phyloP scores from a whole-genome alignment of 2,329 filamentous ascomycete genomes.

The Penicillium sp. region DNA sequence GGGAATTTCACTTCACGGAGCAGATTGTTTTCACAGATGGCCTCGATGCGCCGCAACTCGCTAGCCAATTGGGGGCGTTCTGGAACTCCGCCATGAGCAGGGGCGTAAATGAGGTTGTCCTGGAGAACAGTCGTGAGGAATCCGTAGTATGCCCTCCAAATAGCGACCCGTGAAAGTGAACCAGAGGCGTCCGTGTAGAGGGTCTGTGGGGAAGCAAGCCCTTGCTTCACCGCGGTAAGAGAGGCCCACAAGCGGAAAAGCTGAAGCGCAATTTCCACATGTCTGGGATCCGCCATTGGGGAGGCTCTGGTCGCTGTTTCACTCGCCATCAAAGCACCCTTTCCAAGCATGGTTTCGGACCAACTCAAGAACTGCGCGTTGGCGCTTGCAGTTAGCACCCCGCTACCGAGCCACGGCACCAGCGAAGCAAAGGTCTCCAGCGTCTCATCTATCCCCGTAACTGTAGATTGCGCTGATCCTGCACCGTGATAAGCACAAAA shows the following conservation, averaged over 20 bases:
- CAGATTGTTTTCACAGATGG: constrained; percentile 74
- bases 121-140: constrained; percentile 75
- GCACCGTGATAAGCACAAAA: constrained; percentile 12
- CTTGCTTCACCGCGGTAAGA: constrained; percentile 37
- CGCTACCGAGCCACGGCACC: constrained; percentile 57
- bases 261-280: constrained; percentile 42
- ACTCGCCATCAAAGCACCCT: constrained; percentile 69
- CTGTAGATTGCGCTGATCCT: constrained; percentile 49
- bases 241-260: constrained; percentile 50
- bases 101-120: constrained; percentile 43
- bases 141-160: constrained; percentile 85
- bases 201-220: constrained; percentile 16
- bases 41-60: constrained; percentile 77
- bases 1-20: constrained; percentile 80
- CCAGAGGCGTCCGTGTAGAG: constrained; percentile 20
- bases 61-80: constrained; percentile 64
- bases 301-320: constrained; percentile 41
- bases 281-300: constrained; percentile 22
- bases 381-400: constrained; percentile 41
- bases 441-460: constrained; percentile 53
- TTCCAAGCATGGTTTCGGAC: constrained; percentile 74
- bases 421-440: constrained; percentile 65
- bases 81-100: constrained; percentile 32
- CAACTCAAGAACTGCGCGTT: constrained; percentile 70
- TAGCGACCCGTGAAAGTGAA: constrained; percentile 43